A percentile compares a stretch with the other conserved stretches of the same genome.
These are phyloP conservation scores for Microthlaspi erraticum DNA, from an alignment of 345 rosid species.

Conservation along the genomic window DNA sequence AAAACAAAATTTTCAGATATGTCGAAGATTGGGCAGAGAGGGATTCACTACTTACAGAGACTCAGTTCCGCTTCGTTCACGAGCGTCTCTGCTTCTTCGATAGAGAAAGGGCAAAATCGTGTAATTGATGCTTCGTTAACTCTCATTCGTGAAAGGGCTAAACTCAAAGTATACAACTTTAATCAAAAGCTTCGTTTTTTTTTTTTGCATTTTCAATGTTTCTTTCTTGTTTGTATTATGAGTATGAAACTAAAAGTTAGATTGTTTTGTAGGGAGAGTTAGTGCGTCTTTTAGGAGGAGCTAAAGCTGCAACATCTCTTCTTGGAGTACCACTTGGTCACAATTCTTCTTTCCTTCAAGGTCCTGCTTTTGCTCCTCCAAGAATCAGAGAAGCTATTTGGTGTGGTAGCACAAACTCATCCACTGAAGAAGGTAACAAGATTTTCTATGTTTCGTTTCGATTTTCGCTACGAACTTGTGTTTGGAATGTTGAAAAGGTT, in stretches of 20 bases:
- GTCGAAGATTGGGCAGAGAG: slow-evolving; percentile 59
- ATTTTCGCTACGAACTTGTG: neutral
- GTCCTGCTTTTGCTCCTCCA: slow-evolving; percentile 98
- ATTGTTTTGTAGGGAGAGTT: slow-evolving; percentile 73
- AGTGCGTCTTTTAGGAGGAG: slow-evolving; percentile 85
- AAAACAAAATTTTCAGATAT: slow-evolving; percentile 45
- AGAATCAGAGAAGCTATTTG: slow-evolving; percentile 97
- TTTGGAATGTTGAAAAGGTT: neutral
- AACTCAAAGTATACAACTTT: slow-evolving; percentile 66
- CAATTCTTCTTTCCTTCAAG: slow-evolving; percentile 98
- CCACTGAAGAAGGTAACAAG: slow-evolving; percentile 86
- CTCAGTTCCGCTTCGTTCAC: slow-evolving; percentile 53
- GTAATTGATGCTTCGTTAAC: slow-evolving; percentile 97
- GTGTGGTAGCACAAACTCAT: slow-evolving; percentile 97
- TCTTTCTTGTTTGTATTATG: neutral
- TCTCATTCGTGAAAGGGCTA: slow-evolving; percentile 95
- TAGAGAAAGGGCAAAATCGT: slow-evolving; percentile 83
- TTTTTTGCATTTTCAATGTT: neutral
- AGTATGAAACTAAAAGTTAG: neutral
- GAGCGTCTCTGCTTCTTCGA: slow-evolving; percentile 62
- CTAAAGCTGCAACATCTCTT: slow-evolving; percentile 69
- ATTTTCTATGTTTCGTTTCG: neutral
- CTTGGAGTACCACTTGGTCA: slow-evolving; percentile 97
- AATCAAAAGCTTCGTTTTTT: neutral
- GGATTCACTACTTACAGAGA: slow-evolving; percentile 64